phyloP scores from a whole-genome alignment of 2,329 filamentous ascomycete genomes.

The Ophiostoma sp. region DNA sequence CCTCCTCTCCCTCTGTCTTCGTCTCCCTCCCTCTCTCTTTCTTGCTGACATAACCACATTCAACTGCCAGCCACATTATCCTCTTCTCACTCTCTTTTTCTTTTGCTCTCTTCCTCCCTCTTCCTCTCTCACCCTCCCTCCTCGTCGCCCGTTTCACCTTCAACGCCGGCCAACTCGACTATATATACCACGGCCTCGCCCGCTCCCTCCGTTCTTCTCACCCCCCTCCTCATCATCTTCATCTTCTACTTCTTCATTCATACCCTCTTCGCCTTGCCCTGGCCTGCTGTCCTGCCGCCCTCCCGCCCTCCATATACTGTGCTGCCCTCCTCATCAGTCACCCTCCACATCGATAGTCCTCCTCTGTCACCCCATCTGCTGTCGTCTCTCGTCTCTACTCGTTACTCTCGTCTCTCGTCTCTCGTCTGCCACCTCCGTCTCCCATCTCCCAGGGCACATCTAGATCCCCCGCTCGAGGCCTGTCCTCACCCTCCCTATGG shows the following conservation, averaged over 20 bases:
- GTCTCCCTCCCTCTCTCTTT: not conserved
- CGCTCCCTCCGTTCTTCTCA: not conserved
- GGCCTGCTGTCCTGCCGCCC: not conserved
- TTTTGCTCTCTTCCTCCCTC: not conserved
- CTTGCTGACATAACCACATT: not conserved
- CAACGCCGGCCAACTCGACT: not conserved
- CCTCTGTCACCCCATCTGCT: not conserved
- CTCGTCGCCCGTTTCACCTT: not conserved
- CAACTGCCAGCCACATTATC: not conserved
- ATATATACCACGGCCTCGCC: slow-evolving; percentile 8
- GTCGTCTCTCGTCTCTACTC: not conserved
- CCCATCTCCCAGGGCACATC: not conserved
- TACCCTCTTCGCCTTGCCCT: not conserved
- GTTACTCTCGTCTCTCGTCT: not conserved
- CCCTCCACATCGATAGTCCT: not conserved
- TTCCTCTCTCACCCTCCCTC: not conserved
- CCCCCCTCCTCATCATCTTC: not conserved
- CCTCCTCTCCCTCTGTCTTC: not conserved
- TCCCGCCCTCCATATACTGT: not conserved
- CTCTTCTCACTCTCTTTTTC: not conserved
- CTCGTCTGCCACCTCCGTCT: not conserved
- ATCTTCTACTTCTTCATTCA: not conserved
- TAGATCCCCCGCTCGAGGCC: not conserved
- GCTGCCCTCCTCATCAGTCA: not conserved
- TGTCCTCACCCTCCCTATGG: slow-evolving; percentile 11